A percentile compares a stretch with the other conserved stretches of the same genome.
Evolutionary conservation across 176 grass and related monocot genomes (phyloP).

Genomic region (Carex scoparia): DNA sequence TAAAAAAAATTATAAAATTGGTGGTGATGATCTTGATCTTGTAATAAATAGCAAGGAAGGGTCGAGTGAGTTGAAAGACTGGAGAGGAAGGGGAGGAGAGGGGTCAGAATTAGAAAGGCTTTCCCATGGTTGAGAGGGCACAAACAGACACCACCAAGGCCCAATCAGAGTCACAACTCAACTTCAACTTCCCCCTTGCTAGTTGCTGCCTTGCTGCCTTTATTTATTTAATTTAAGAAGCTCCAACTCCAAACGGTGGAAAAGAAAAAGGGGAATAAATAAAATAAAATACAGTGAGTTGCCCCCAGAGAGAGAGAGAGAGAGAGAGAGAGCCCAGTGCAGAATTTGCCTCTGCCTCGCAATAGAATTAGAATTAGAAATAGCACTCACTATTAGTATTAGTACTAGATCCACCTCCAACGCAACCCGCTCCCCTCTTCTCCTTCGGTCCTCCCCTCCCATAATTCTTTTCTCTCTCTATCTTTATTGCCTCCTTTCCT

Average conservation of each 20-base stretch:
- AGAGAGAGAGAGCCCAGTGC: not conserved
- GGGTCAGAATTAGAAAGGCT: constrained; percentile 21
- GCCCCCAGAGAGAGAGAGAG: too few species aligned
- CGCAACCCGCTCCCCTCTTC: constrained; percentile 10
- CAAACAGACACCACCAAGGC: constrained; percentile 48
- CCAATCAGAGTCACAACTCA: constrained; percentile 37
- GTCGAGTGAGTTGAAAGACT: not conserved
- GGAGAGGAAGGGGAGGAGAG: not conserved
- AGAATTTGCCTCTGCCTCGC: constrained; percentile 7
- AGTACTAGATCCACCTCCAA: constrained; percentile 52
- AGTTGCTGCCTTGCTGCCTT: not conserved
- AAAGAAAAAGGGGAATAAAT: constrained; percentile 1
- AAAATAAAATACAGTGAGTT: constrained; percentile 13
- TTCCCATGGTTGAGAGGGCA: constrained; percentile 63
- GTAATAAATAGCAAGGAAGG: not conserved
- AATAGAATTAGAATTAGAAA: not conserved
- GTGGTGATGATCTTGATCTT: too few species aligned
- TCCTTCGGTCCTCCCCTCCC: constrained; percentile 13
- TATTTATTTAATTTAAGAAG: constrained; percentile 17
- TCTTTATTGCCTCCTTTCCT: not conserved
- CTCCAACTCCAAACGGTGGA: constrained; percentile 49
- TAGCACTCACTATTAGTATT: not conserved
- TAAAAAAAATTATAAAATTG: too few species aligned
- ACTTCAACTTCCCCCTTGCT: constrained; percentile 16
- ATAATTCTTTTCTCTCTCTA: constrained; percentile 15